phyloP scores from a whole-genome alignment of 805 yeast species.

The Saccharomycopsis javanensis region DNA sequence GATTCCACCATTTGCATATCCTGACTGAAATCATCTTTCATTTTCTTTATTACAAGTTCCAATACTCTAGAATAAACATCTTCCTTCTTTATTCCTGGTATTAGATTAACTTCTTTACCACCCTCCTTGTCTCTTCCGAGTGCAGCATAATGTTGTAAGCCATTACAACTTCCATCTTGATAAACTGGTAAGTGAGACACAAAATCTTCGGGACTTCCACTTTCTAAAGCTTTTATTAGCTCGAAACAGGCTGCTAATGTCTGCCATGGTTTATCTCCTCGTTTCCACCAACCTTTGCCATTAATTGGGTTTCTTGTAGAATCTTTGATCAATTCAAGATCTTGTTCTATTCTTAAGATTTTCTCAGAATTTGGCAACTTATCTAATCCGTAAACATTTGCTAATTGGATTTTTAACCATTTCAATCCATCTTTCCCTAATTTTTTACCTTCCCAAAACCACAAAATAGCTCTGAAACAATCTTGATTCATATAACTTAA shows the following conservation, averaged over 20 bases:
- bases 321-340: constrained; percentile 34
- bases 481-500: constrained; percentile 56
- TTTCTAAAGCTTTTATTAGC: constrained; percentile 37
- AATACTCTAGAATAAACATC: constrained; percentile 54
- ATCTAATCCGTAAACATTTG: constrained; percentile 49
- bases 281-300: constrained; percentile 43
- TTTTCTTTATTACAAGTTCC: constrained; percentile 35
- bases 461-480: constrained; percentile 45
- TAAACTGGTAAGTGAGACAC: constrained; percentile 49
- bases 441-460: constrained; percentile 50
- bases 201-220: constrained; percentile 39
- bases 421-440: constrained; percentile 43
- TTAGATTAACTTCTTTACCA: constrained; percentile 50
- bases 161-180: constrained; percentile 62
- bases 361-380: constrained; percentile 45
- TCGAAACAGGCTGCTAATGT: constrained; percentile 48
- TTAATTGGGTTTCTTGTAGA: constrained; percentile 41
- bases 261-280: constrained; percentile 58
- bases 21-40: constrained; percentile 34
- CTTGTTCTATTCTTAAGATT: constrained; percentile 37
- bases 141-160: constrained; percentile 62
- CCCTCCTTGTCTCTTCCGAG: constrained; percentile 62
- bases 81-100: constrained; percentile 47
- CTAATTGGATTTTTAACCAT: constrained; percentile 56
- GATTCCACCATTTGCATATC: not conserved